Evolutionary conservation across 2,329 filamentous ascomycete species (phyloP), one percentile per base, ranked within the genome.

Genomic region (Scolecobasidium constrictum): DNA sequence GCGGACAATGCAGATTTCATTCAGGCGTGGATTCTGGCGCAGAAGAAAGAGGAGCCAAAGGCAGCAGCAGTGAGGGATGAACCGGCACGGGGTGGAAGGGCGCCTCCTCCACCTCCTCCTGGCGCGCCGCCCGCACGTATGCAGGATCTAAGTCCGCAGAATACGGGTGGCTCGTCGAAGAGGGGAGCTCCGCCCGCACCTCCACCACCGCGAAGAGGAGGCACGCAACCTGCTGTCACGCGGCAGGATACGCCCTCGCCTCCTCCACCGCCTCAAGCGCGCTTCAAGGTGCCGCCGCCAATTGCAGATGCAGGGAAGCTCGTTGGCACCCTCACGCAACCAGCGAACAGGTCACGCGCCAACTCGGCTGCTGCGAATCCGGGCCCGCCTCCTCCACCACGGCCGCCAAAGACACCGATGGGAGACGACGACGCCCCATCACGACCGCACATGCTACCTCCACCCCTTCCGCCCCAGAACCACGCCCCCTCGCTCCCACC

Each of bases 281-380:
- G 44, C 52, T 96, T 94, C 66, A 75, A 79, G 50, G 90, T 86
- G 6, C 92, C 92, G 36, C 92, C 92, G 23, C 85, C 90, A 2
- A 65, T 96, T 46, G 78, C 86, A 43, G 88, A 94, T 60, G 92
- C 92, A 45, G 92, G 92, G 28, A 94, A 86, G 62, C 92, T 78
- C 56, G 86, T 83, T 3, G 71, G 80, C 48, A 61, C 67, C 21
- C 65, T 68, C 44, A 61, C 60, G 18, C n/a, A n/a, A n/a, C n/a
- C n/a, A n/a, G 68, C 67, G 22, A 52, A 67, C 55, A 61, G 70
- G 54, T 59, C 65, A 46, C 58, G 70, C 50, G 72, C 73, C 47
- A 57, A 63, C 13, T 74, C 71, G 7, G 63, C 62, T 26, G 53
- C 68, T 59, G 46, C 53, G 16, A 54, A 54, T 43, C 47, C 47